Evolutionary conservation across 2,329 filamentous ascomycete genomes (phyloP), one percentile per base, ranked within the genome.

Genomic region (Aspergillus novofumigatus): DNA sequence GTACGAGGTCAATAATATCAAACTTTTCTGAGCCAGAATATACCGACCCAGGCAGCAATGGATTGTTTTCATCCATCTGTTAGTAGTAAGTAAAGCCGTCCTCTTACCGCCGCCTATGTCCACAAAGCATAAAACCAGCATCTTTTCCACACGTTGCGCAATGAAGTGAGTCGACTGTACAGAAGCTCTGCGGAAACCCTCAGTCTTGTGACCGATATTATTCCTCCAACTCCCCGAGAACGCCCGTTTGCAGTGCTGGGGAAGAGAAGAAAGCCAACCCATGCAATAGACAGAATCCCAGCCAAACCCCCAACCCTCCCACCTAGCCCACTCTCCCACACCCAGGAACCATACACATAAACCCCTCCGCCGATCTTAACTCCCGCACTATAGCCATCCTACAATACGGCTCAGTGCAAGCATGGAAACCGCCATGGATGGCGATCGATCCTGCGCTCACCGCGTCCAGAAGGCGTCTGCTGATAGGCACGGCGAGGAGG

Each of bases 281-380:
- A 57, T 53, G 52, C 41, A 56, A 11, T 29, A 54, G 41, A 29
- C 21, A 28, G 25, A 7, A 29, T 14, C 45, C 32, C 21, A 29
- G 23, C 28, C 23, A 3, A 32, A 44, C 17, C 6, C 1, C 32
- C 14, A 17, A 17, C 21, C 5, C 25, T 14, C 41, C 5, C 6
- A 26, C 47, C 44, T 21, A 65, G 49, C 56, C 60, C 5, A 52
- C 59, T 17, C 21, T 49, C 21, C 55, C 59, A 50, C 64, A 65
- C 5, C 59, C 58, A 9, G 35, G n/a, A 20, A 65, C 62, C 62
- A 66, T 63, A 47, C 64, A 65, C 53, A 55, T 56, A 42, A 63
- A 65, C 1, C 60, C 62, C 20, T 28, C 20, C 1, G 62, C 54
- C 5, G 55, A 61, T 1, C 3, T 29, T 7, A 65, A 47, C 1